Evolutionary conservation across 495 filamentous ascomycete genomes (phyloP).

Genomic region (Xylaria venustula): DNA sequence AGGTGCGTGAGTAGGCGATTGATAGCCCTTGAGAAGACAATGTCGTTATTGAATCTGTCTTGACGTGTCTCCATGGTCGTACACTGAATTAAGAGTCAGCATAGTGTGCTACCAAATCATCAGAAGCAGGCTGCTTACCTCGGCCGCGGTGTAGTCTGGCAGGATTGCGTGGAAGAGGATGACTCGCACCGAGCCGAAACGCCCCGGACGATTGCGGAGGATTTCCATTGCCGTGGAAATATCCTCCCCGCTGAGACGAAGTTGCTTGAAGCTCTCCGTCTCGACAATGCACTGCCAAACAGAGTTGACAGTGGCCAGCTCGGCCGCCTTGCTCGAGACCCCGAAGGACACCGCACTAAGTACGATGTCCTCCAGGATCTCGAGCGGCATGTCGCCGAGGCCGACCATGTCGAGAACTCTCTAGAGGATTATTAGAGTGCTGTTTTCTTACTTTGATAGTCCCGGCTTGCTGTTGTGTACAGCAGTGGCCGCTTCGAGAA

Average conservation of each 20-base stretch:
- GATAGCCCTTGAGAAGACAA: conserved; percentile 5
- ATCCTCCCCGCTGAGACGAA: neutral
- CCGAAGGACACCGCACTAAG: neutral
- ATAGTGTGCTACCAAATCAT: neutral
- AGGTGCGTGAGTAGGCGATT: neutral
- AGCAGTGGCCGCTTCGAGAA: neutral
- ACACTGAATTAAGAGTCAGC: neutral
- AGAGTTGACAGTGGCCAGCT: neutral
- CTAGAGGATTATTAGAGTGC: neutral
- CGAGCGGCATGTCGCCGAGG: neutral
- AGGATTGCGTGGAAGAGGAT: neutral
- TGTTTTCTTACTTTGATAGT: neutral
- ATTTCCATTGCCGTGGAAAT: neutral
- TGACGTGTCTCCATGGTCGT: neutral
- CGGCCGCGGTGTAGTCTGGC: neutral
- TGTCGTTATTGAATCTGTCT: conserved; percentile 4
- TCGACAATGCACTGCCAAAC: conserved; percentile 1
- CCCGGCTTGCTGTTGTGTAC: neutral
- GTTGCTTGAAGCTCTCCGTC: neutral
- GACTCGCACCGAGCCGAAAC: neutral
- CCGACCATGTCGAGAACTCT: neutral
- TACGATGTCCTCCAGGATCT: conserved; percentile 4
- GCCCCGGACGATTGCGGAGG: neutral
- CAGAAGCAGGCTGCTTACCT: neutral
- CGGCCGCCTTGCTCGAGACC: neutral